Evolutionary conservation across 2,329 filamentous ascomycete species (phyloP).

Genomic region (Botryotinia narcissicola): DNA sequence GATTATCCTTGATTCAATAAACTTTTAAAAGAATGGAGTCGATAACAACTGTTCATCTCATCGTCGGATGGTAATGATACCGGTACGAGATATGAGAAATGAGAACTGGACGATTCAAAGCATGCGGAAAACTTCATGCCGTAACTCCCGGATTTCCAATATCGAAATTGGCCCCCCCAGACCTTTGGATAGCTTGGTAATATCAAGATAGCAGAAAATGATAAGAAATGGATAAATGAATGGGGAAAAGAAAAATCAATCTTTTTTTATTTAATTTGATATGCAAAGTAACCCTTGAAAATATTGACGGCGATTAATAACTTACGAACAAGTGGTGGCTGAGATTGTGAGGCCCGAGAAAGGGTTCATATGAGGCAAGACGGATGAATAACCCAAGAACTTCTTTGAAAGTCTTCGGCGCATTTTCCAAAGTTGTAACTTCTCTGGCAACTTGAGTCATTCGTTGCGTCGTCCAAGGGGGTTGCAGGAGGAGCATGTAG

Average conservation of each 20-base stretch:
- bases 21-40: not conserved
- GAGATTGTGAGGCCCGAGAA: not conserved
- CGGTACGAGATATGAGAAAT: not conserved
- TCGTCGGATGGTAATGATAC: not conserved
- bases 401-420: not conserved
- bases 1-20: not conserved
- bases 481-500: not conserved
- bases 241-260: not conserved
- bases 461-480: not conserved
- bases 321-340: not conserved
- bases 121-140: constrained; percentile 6
- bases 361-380: not conserved
- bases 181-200: not conserved
- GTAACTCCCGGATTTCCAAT: not conserved
- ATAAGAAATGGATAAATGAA: not conserved
- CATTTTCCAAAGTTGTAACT: not conserved
- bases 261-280: not conserved
- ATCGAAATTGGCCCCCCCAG: not conserved
- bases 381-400: not conserved
- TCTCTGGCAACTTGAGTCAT: not conserved
- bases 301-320: not conserved
- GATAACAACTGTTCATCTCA: constrained; percentile 1
- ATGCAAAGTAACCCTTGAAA: not conserved
- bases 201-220: not conserved
- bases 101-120: not conserved